Conservation (phyloP, 139 green algal species). For the Edaphochlamys debaryana region DNA sequence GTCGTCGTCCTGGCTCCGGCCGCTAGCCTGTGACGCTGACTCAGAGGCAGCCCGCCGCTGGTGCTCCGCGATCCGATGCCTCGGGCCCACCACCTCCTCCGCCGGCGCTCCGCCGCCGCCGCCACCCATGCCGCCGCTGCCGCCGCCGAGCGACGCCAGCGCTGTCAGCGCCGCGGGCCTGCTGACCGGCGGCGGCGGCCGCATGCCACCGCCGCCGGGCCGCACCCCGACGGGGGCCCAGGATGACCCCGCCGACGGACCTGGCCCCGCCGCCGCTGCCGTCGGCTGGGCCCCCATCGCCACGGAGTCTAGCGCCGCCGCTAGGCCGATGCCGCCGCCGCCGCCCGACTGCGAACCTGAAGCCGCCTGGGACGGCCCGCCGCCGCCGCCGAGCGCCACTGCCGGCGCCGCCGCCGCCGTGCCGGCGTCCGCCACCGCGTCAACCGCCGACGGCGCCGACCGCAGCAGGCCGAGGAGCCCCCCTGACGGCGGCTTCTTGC, state of each 20-base stretch:
- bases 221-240: no score
- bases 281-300: background rate
- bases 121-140: background rate
- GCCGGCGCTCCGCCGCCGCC: background rate
- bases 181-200: background rate
- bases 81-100: conserved; percentile 6
- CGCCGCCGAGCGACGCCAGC: background rate
- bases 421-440: background rate
- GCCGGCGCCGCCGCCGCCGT: background rate
- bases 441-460: conserved; percentile 13
- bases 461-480: conserved; percentile 26
- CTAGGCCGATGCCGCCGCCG: background rate
- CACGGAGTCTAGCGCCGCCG: conserved; percentile 6
- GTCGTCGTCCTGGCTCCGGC: no score
- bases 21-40: no score
- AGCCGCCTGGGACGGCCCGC: no score
- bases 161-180: no score
- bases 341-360: no score
- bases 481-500: background rate
- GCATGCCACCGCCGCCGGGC: background rate
- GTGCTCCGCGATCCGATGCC: conserved; percentile 12
- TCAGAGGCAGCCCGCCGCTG: no score
- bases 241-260: no score
- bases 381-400: no score
- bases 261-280: background rate